These are phyloP conservation scores for Tieghemiomyces parasiticus DNA, from an alignment of 192 early-diverging fungal genomes.

Conservation along the genomic window DNA sequence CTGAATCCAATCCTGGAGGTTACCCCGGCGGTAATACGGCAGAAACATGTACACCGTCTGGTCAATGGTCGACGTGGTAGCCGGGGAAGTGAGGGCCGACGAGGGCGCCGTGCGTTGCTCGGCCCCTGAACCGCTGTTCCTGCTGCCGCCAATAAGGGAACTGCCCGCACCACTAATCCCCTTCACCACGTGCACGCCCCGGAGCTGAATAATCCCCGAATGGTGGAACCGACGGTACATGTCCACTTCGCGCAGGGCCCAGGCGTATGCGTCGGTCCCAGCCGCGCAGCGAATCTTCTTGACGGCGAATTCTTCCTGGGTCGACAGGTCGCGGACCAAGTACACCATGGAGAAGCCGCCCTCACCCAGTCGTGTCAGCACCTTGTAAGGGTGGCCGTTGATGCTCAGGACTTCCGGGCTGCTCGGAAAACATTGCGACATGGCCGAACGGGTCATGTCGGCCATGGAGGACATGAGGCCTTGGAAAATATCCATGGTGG, in stretches of 20 bases:
- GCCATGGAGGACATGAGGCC: neutral
- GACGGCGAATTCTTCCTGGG: constrained; percentile 33
- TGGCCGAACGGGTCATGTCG: constrained; percentile 7
- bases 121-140: neutral
- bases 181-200: constrained; percentile 36
- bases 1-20: constrained; percentile 36
- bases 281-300: constrained; percentile 52
- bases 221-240: constrained; percentile 49
- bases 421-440: constrained; percentile 9
- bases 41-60: constrained; percentile 53
- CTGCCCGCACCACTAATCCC: constrained; percentile 23
- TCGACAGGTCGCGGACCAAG: constrained; percentile 36
- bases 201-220: constrained; percentile 36
- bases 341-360: constrained; percentile 62
- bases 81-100: neutral
- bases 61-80: constrained; percentile 9
- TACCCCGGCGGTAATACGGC: constrained; percentile 43
- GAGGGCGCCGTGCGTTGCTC: neutral
- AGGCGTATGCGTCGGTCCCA: constrained; percentile 38
- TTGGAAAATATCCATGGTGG: constrained; percentile 11
- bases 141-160: constrained; percentile 4
- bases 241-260: constrained; percentile 49
- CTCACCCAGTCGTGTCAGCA: constrained; percentile 47
- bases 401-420: constrained; percentile 17
- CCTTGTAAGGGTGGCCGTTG: constrained; percentile 37